Conservation (phyloP, 805 yeast genomes). For the Wickerhamomyces sydowiorum region DNA sequence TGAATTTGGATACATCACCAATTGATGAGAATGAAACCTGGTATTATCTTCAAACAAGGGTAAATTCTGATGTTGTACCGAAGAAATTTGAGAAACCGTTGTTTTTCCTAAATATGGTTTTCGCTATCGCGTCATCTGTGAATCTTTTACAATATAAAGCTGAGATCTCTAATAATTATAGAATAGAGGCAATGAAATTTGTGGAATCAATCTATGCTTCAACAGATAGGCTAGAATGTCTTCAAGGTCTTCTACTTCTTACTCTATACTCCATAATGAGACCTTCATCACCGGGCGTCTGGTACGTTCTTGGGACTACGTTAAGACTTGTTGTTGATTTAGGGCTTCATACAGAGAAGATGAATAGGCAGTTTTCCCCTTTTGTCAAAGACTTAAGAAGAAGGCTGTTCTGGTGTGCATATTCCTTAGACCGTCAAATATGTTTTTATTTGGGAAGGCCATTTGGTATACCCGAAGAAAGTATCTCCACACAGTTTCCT, state of each 20-base stretch:
- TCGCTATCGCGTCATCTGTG: conserved; percentile 76
- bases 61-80: conserved; percentile 39
- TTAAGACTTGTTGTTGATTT: conserved; percentile 75
- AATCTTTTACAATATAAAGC: conserved; percentile 64
- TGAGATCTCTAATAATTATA: conserved; percentile 63
- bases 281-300: conserved; percentile 87
- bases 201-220: conserved; percentile 53
- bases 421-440: conserved; percentile 78
- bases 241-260: conserved; percentile 66
- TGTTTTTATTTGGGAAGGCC: conserved; percentile 87
- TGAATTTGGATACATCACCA: conserved; percentile 30
- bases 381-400: conserved; percentile 64
- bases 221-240: conserved; percentile 57
- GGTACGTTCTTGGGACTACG: conserved; percentile 84
- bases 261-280: conserved; percentile 78
- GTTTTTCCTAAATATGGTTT: conserved; percentile 68
- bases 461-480: conserved; percentile 81
- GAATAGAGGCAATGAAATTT: conserved; percentile 56
- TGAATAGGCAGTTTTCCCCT: conserved; percentile 38
- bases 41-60: conserved; percentile 24
- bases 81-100: conserved; percentile 43
- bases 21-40: conserved; percentile 35
- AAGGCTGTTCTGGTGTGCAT: conserved; percentile 84
- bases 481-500: conserved; percentile 67
- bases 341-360: conserved; percentile 71